These are phyloP conservation scores for Hypoxylon fragiforme DNA, from an alignment of 495 filamentous ascomycete species.

Conservation along the genomic window DNA sequence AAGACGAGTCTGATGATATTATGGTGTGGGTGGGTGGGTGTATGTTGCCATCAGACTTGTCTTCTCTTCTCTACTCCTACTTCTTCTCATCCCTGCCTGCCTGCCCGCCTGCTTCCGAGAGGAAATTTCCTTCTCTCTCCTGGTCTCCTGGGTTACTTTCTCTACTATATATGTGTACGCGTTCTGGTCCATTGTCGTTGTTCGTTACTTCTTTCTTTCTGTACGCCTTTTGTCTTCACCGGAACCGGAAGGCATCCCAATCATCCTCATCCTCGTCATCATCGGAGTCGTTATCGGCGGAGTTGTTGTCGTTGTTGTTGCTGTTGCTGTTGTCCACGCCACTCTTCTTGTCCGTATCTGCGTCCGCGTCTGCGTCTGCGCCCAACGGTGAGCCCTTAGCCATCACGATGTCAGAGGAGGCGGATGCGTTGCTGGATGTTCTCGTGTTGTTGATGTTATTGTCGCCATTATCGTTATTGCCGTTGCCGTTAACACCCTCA, in stretches of 20 bases:
- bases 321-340: constrained; percentile 42
- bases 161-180: too few relatives aligned
- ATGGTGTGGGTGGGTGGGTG: too few relatives aligned
- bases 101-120: too few relatives aligned
- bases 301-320: constrained; percentile 63
- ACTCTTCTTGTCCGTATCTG: constrained; percentile 31
- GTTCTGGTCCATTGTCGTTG: background rate
- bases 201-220: background rate
- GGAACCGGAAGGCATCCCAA: constrained; percentile 74
- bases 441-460: too few relatives aligned
- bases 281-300: constrained; percentile 43
- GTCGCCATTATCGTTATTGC: constrained; percentile 1
- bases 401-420: constrained; percentile 20
- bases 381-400: constrained; percentile 12
- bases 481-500: too few relatives aligned
- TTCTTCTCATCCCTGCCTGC: too few relatives aligned
- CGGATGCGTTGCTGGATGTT: too few relatives aligned
- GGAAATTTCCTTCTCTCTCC: too few relatives aligned
- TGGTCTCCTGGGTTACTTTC: too few relatives aligned
- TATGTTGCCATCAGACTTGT: too few relatives aligned
- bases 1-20: too few relatives aligned
- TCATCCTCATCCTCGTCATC: constrained; percentile 63
- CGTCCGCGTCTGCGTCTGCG: constrained; percentile 24
- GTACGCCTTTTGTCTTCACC: constrained; percentile 17
- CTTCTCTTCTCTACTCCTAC: too few relatives aligned